phyloP scores from a whole-genome alignment of 2,329 filamentous ascomycete genomes.

The Fusarium nelsonii region DNA sequence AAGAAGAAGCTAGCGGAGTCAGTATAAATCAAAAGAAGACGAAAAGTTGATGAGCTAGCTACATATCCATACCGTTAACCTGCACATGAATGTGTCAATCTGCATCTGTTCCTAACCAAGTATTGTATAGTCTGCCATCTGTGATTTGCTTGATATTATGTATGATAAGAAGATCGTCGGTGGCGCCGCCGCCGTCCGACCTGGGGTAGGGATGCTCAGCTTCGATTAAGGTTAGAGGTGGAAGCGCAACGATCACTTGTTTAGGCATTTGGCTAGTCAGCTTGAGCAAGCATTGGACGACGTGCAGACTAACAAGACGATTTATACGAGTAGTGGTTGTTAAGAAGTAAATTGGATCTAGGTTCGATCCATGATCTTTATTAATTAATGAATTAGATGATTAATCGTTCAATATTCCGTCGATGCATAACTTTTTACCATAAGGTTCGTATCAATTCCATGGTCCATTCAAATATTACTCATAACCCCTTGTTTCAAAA shows the following conservation, averaged over 20 bases:
- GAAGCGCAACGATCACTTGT: neutral
- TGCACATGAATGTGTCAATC: neutral
- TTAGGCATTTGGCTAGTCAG: neutral
- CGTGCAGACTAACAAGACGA: neutral
- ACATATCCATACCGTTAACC: neutral
- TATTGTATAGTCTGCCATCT: neutral
- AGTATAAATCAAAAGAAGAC: constrained; percentile 25
- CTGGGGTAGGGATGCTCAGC: neutral
- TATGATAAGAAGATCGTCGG: neutral
- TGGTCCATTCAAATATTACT: constrained; percentile 15
- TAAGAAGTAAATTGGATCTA: neutral
- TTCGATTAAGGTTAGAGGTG: constrained; percentile 3
- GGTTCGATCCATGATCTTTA: neutral
- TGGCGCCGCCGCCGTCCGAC: neutral
- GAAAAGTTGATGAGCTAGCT: neutral
- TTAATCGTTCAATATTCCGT: constrained; percentile 38
- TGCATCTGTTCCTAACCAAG: neutral
- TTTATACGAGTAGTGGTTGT: neutral
- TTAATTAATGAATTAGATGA: constrained; percentile 45
- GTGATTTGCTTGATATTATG: neutral
- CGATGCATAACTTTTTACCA: constrained; percentile 9
- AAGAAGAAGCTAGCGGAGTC: constrained; percentile 4
- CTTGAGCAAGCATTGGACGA: neutral
- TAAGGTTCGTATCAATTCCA: constrained; percentile 8
- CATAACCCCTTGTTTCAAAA: constrained; percentile 10